Base-by-base conservation (phyloP, 192 early-diverging fungal species). In the Backusella westeae region DNA sequence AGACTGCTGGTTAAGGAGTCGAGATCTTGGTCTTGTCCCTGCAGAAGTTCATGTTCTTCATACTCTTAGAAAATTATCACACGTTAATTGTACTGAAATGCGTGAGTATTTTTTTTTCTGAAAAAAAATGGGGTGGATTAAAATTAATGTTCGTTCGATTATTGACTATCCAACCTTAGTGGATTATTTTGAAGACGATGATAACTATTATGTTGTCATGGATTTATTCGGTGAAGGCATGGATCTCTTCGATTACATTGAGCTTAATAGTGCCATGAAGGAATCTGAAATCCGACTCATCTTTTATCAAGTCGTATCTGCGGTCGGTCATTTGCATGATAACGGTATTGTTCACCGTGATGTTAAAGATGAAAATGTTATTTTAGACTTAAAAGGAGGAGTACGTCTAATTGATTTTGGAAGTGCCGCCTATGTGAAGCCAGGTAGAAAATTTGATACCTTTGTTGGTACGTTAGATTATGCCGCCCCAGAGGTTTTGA, bases 321-420 rank as follows among this genome's bases (percentile, higher is more conserved):
- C 82, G 2, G 80, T 87, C 41, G 41, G 69, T 44, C 83, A 87
- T 69, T 65, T 87, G 14, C 91, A 93, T 78, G 74, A 77, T 71
- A 81, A 89, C 63, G 82, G 83, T 10, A 89, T 94, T 72, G 91
- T 89, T 32, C 86, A 86, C 78, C 83, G 95, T 32, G 89, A 96
- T 78, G 93, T 96, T 78, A 96, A 96, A 79, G 89, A 95, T 19
- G 95, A 96, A 77, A 96, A 96, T 71, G 79, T 96, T 17, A 80
- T 95, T 69, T 80, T 96, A n/a, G 82, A 85, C 79, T 81, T 86
- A 17, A 68, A 67, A 0, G 91, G 90, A 0, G 65, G 83, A 15
- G 88, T 93, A 32, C 89, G 91, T 69, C 75, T 96, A 52, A 94
- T 95, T 68, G 94, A 96, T 73, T 96, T 96, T 83, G 94, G 94